A percentile compares a stretch with the other conserved stretches of the same genome.
phyloP scores from a whole-genome alignment of 352 stramenopile genomes.

The Phytopythium aichiense region DNA sequence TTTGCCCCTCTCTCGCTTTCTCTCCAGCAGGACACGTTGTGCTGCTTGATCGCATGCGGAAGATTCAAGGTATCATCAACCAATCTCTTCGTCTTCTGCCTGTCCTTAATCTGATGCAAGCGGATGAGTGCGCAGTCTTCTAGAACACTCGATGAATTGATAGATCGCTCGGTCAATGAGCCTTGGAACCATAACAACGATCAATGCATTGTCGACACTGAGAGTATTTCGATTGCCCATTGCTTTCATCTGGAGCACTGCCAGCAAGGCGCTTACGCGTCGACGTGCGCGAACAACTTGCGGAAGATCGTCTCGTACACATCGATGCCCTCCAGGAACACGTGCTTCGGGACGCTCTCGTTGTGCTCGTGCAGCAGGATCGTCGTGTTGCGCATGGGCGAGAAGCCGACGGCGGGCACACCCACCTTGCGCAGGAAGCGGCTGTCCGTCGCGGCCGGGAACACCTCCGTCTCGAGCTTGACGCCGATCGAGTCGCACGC shows the following conservation, averaged over 20 bases:
- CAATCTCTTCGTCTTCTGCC: too few species aligned
- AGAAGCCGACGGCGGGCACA: constrained; percentile 92
- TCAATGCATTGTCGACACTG: too few species aligned
- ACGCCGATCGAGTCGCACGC: constrained; percentile 47
- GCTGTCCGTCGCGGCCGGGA: constrained; percentile 93
- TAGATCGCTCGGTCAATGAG: too few species aligned
- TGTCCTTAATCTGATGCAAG: too few species aligned
- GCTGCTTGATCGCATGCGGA: too few species aligned
- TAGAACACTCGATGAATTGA: too few species aligned
- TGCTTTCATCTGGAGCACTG: not conserved
- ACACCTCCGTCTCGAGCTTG: constrained; percentile 87
- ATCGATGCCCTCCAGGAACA: constrained; percentile 90
- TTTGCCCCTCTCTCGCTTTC: too few species aligned
- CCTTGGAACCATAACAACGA: too few species aligned
- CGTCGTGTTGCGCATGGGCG: constrained; percentile 92
- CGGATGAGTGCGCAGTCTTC: too few species aligned
- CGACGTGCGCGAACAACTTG: constrained; percentile 34
- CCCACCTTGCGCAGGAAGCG: constrained; percentile 89
- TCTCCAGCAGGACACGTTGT: too few species aligned
- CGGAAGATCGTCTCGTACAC: constrained; percentile 76
- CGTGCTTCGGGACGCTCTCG: constrained; percentile 90
- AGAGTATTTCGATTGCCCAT: too few species aligned
- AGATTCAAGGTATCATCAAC: too few species aligned
- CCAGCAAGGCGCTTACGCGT: not conserved
- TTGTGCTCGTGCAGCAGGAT: constrained; percentile 97